Base-by-base conservation (phyloP, 164 flowering plant species). In the Stephania cephalantha region DNA sequence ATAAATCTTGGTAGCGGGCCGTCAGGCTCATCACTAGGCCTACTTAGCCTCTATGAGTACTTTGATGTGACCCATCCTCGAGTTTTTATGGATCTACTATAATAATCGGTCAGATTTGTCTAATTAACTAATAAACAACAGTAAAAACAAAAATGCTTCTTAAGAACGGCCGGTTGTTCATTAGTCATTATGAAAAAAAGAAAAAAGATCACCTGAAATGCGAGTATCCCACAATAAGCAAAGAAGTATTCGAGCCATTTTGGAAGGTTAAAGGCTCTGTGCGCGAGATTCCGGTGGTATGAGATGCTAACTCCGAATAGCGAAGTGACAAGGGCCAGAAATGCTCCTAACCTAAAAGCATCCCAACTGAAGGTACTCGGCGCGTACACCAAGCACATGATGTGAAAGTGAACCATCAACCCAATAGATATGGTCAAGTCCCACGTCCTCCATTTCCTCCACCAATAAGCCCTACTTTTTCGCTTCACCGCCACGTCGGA, bases 231-330 rank as follows among this genome's bases (percentile, higher is more conserved):
- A 79, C 86, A 90, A 71, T 91, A 91, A 2, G 98, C 98, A 71
- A 88, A 90, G 5, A 81, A 64, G 79, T 90, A 94, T 79, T 94
- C 98, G 45, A 94, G 94, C 92, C 91, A 88, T 79, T 89, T 94
- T 29, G 95, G 94, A 46, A 90, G 85, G 84, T 88, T 90, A 74
- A 91, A 91, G 69, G 95, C 90, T 78, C 82, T 76, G 73, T 94
- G 98, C n/a, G 94, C 81, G 35, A 91, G 90, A 71, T 94, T 85
- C 61, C 98, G 80, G 76, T 91, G 98, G 73, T 79, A 91, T 29
- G 94, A 91, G 25, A 94, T 85, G 55, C 89, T 88, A 55, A 94
- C 89, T 3, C 94, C 97, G 58, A 91, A 77, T n/a, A 89, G 86
- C 9, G 91, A 91, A 46, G 93, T 90, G 4, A 87, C 78, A 85